Evolutionary conservation across 192 early-diverging fungal species (phyloP).

Genomic region (Coemansia sp.): DNA sequence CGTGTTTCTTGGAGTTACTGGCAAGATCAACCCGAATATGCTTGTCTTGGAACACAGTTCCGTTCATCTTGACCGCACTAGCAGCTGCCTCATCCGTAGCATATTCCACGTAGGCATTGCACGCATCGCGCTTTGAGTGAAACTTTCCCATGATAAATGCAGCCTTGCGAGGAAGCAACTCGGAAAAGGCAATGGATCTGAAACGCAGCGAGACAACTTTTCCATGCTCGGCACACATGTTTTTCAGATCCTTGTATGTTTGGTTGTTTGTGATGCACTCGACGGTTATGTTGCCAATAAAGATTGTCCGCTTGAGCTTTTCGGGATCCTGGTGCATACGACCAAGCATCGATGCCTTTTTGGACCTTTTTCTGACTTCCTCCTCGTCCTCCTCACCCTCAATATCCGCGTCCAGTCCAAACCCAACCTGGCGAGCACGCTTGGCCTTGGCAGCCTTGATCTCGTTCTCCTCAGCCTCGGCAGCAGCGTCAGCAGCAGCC

Average conservation of each 20-base stretch:
- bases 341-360: constrained; percentile 34
- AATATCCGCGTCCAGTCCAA: constrained; percentile 11
- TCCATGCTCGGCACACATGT: constrained; percentile 64
- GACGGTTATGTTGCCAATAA: constrained; percentile 89
- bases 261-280: constrained; percentile 63
- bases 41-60: constrained; percentile 74
- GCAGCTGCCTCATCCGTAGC: constrained; percentile 54
- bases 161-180: constrained; percentile 58
- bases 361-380: constrained; percentile 20
- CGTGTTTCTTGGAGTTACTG: constrained; percentile 49
- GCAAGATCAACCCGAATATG: constrained; percentile 85
- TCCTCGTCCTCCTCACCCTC: constrained; percentile 16
- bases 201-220: constrained; percentile 83
- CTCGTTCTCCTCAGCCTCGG: not conserved
- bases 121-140: constrained; percentile 74
- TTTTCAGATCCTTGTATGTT: constrained; percentile 63
- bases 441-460: constrained; percentile 13
- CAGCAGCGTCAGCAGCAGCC: too few relatives aligned
- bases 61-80: constrained; percentile 65
- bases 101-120: constrained; percentile 92
- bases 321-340: constrained; percentile 53
- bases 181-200: constrained; percentile 70
- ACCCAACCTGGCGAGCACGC: constrained; percentile 26
- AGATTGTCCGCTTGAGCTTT: constrained; percentile 72
- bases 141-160: constrained; percentile 82